Percentiles rank a stretch among this genome's conserved stretches.
Evolutionary conservation across 23 red algal genomes (phyloP).

Genomic region (Gracilaria vermiculophylla): DNA sequence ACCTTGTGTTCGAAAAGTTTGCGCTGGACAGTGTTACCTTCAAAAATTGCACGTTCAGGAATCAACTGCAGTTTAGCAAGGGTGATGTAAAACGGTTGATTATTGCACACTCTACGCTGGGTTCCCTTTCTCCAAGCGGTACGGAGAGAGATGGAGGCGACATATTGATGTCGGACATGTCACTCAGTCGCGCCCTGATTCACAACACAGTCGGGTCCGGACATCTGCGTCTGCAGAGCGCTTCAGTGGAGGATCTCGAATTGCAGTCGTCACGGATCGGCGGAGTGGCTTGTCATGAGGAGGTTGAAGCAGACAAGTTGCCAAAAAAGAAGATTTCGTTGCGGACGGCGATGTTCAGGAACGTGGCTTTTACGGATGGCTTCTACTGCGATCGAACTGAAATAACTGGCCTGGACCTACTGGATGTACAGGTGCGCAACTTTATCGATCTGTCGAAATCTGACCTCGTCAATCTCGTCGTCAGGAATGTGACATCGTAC

Average conservation of each 20-base stretch:
- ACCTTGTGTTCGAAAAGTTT: conserved; percentile 33
- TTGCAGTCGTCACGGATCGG: not conserved
- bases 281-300: conserved; percentile 7
- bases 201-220: conserved; percentile 8
- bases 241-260: conserved; percentile 3
- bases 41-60: conserved; percentile 16
- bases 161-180: conserved; percentile 27
- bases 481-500: conserved; percentile 28
- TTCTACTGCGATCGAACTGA: conserved; percentile 45
- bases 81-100: not conserved
- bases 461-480: conserved; percentile 5
- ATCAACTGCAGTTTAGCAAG: not conserved
- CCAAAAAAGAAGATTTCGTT: conserved; percentile 10
- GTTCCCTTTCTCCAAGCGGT: not conserved
- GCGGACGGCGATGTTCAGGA: not conserved
- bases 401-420: conserved; percentile 22
- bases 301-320: not conserved
- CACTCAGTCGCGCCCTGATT: conserved; percentile 13
- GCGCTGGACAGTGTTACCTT: conserved; percentile 14
- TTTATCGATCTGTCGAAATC: conserved; percentile 34
- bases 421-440: not conserved
- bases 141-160: conserved; percentile 3
- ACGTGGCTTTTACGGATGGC: conserved; percentile 29
- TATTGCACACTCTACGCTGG: conserved; percentile 19
- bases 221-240: conserved; percentile 10